A percentile compares a stretch with the other conserved stretches of the same genome.
These are phyloP conservation scores for Juncus inflexus DNA, from an alignment of 176 grass and related monocot species.

Conservation along the genomic window DNA sequence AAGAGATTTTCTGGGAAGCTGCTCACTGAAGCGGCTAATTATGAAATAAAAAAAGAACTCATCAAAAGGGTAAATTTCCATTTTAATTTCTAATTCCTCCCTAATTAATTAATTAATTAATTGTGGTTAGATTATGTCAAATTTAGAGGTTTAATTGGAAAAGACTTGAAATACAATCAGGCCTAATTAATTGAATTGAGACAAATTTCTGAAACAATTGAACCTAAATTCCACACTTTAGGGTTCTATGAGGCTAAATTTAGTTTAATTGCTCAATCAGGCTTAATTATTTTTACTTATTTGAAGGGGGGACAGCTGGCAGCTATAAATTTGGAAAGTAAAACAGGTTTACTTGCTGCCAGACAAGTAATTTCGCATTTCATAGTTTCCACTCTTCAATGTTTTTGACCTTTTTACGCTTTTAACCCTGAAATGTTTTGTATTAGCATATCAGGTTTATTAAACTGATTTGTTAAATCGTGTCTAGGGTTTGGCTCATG, in stretches of 20 bases:
- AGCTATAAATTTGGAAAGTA: conserved; percentile 70
- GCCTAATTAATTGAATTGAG: too few species aligned
- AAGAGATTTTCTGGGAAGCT: conserved; percentile 80
- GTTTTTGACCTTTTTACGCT: not conserved
- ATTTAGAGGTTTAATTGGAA: too few species aligned
- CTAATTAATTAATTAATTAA: too few species aligned
- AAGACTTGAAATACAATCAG: too few species aligned
- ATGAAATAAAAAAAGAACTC: conserved; percentile 93
- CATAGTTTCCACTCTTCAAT: conserved; percentile 25
- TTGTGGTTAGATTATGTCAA: too few species aligned
- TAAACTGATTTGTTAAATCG: conserved; percentile 22
- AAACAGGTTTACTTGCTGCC: conserved; percentile 70
- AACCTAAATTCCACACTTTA: too few species aligned
- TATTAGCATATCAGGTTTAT: conserved; percentile 5
- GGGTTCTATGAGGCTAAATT: too few species aligned
- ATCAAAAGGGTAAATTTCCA: conserved; percentile 62
- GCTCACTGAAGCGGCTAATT: conserved; percentile 71
- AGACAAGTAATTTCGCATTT: conserved; percentile 44
- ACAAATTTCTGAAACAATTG: too few species aligned
- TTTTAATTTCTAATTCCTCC: not conserved
- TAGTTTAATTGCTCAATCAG: too few species aligned
- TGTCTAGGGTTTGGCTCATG: conserved; percentile 67
- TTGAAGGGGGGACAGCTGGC: conserved; percentile 73
- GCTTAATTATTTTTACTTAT: too few species aligned
- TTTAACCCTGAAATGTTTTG: conserved; percentile 1